A percentile compares a stretch with the other conserved stretches of the same genome.
These are phyloP conservation scores for Aspergillus cristatus DNA, from an alignment of 495 filamentous ascomycete genomes.

Conservation along the genomic window DNA sequence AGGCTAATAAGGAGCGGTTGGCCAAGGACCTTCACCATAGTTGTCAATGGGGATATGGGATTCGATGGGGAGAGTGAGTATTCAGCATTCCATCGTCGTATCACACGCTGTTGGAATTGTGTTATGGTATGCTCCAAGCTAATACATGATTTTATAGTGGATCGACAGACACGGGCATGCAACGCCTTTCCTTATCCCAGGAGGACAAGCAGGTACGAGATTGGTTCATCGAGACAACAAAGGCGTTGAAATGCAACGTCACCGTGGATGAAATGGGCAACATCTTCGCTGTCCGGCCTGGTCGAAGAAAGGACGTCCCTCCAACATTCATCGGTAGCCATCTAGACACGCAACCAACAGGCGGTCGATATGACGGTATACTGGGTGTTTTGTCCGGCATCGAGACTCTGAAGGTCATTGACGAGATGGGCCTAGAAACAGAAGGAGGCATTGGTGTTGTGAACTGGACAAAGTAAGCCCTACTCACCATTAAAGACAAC, in stretches of 20 bases:
- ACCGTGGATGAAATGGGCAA: conserved; percentile 63
- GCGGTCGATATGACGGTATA: conserved; percentile 67
- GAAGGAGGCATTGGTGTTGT: conserved; percentile 63
- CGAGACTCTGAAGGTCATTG: conserved; percentile 58
- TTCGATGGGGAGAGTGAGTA: conserved; percentile 55
- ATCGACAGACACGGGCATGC: conserved; percentile 56
- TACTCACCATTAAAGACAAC: neutral
- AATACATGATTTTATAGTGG: conserved; percentile 28
- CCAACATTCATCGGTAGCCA: conserved; percentile 66
- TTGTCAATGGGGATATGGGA: conserved; percentile 57
- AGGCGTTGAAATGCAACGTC: conserved; percentile 52
- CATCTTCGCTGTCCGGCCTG: conserved; percentile 63
- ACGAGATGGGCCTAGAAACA: conserved; percentile 61
- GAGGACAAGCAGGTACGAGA: conserved; percentile 62
- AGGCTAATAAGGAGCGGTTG: conserved; percentile 50
- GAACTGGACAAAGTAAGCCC: conserved; percentile 70
- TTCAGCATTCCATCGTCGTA: neutral
- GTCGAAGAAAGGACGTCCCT: conserved; percentile 41
- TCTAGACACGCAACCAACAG: conserved; percentile 69
- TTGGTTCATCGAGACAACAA: conserved; percentile 64
- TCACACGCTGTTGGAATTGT: neutral
- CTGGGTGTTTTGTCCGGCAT: conserved; percentile 64
- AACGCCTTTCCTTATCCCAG: conserved; percentile 57
- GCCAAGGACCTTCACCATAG: conserved; percentile 55
- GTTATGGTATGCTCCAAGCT: neutral